Conservation (phyloP, 75 land plant species). For the Selaginella tamariscina region DNA sequence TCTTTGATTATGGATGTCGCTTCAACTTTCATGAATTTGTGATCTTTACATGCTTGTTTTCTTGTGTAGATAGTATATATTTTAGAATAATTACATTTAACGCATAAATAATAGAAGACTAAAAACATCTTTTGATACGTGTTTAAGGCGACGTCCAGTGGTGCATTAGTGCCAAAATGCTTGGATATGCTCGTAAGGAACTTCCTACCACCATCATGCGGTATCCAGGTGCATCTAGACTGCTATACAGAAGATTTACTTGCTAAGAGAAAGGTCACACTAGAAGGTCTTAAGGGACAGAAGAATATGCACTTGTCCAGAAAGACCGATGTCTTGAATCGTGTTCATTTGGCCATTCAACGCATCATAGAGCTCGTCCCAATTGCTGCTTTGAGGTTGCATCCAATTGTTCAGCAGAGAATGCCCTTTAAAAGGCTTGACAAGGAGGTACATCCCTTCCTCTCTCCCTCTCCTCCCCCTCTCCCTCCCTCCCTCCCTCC, state of each 20-base stretch:
- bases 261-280: conserved; percentile 17
- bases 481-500: too few relatives aligned
- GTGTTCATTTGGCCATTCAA: conserved; percentile 47
- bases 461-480: too few relatives aligned
- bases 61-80: neutral
- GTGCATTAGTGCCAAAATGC: conserved; percentile 43
- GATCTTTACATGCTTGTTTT: neutral
- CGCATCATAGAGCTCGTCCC: conserved; percentile 62
- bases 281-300: conserved; percentile 10
- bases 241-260: conserved; percentile 22
- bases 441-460: conserved; percentile 20
- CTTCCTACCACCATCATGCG: conserved; percentile 55
- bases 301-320: conserved; percentile 26
- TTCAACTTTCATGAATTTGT: neutral
- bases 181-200: conserved; percentile 69
- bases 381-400: conserved; percentile 39
- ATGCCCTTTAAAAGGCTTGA: conserved; percentile 50
- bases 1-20: neutral
- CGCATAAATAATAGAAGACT: neutral
- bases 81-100: neutral
- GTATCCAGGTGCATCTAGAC: conserved; percentile 26
- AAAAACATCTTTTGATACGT: neutral
- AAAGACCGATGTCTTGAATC: conserved; percentile 50
- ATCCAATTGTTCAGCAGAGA: conserved; percentile 32
- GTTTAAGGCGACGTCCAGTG: conserved; percentile 54